Conservation (phyloP, 148 eudicot species). For the Drosera capensis region DNA sequence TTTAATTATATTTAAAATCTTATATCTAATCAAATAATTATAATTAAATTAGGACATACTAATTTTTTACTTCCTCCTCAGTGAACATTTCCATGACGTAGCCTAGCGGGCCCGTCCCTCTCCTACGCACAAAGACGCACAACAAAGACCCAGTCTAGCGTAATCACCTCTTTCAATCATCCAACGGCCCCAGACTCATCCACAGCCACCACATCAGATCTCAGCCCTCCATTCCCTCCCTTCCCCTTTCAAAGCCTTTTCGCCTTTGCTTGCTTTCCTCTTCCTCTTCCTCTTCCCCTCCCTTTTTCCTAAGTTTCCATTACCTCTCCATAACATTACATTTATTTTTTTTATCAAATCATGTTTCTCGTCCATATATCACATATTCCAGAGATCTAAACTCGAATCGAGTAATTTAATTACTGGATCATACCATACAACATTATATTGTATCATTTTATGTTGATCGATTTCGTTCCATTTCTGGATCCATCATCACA, state of each 20-base stretch:
- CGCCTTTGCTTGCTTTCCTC: constrained; percentile 9
- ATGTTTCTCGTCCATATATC: too few relatives aligned
- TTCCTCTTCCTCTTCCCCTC: constrained; percentile 16
- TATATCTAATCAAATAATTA: too few relatives aligned
- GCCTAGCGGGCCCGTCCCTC: constrained; percentile 10
- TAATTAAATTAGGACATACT: too few relatives aligned
- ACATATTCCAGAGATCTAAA: too few relatives aligned
- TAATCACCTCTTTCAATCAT: constrained; percentile 19
- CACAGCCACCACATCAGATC: constrained; percentile 36
- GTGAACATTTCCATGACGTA: neutral
- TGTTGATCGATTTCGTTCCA: too few relatives aligned
- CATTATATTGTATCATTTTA: too few relatives aligned
- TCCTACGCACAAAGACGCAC: constrained; percentile 21
- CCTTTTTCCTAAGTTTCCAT: constrained; percentile 10
- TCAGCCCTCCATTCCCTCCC: constrained; percentile 9
- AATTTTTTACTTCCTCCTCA: too few relatives aligned
- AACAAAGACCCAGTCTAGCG: constrained; percentile 42
- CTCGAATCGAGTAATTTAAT: too few relatives aligned
- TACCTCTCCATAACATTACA: too few relatives aligned
- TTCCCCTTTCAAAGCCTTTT: neutral
- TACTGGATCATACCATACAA: too few relatives aligned
- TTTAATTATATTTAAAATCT: too few relatives aligned
- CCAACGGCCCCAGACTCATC: constrained; percentile 14
- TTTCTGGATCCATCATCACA: constrained; percentile 2
- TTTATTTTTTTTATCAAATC: too few relatives aligned